Percentiles rank a stretch among this genome's conserved stretches.
These are phyloP conservation scores for Sporobolomyces roseus DNA, from an alignment of 768 basidiomycete genomes.

Conservation along the genomic window DNA sequence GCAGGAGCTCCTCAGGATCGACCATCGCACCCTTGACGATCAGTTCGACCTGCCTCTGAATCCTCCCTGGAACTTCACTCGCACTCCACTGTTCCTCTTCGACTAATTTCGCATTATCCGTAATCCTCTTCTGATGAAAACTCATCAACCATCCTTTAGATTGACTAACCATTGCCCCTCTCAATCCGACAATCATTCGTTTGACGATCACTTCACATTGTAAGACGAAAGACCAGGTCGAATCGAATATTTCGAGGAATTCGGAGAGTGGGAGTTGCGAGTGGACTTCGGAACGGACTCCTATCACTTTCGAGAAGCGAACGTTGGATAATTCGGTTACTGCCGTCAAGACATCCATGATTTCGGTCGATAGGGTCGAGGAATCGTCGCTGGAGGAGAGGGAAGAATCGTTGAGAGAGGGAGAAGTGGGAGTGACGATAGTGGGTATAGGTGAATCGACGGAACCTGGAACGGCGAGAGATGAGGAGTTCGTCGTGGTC, in stretches of 20 bases:
- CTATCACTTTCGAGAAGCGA: slow-evolving; percentile 72
- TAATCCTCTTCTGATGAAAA: slow-evolving; percentile 78
- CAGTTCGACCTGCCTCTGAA: slow-evolving; percentile 69
- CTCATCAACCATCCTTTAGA: slow-evolving; percentile 79
- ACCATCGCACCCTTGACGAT: slow-evolving; percentile 67
- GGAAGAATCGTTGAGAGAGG: neutral
- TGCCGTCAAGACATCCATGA: slow-evolving; percentile 71
- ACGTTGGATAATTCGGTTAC: slow-evolving; percentile 81
- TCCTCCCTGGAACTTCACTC: slow-evolving; percentile 61
- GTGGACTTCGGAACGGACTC: slow-evolving; percentile 73
- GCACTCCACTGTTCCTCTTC: slow-evolving; percentile 95
- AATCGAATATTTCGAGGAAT: slow-evolving; percentile 76
- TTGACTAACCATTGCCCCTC: slow-evolving; percentile 80
- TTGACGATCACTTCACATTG: slow-evolving; percentile 77
- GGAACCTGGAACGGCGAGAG: slow-evolving; percentile 23
- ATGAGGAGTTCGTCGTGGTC: neutral
- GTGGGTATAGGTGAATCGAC: neutral
- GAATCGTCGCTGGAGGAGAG: slow-evolving; percentile 5
- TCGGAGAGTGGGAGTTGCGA: slow-evolving; percentile 64
- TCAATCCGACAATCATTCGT: slow-evolving; percentile 85
- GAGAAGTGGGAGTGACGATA: neutral
- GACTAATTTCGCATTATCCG: slow-evolving; percentile 77
- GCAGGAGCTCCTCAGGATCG: slow-evolving; percentile 68
- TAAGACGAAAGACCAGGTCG: slow-evolving; percentile 85
- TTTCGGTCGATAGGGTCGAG: slow-evolving; percentile 54